Base-by-base conservation (phyloP, 2,329 filamentous ascomycete genomes). In the Truncatella angustata region DNA sequence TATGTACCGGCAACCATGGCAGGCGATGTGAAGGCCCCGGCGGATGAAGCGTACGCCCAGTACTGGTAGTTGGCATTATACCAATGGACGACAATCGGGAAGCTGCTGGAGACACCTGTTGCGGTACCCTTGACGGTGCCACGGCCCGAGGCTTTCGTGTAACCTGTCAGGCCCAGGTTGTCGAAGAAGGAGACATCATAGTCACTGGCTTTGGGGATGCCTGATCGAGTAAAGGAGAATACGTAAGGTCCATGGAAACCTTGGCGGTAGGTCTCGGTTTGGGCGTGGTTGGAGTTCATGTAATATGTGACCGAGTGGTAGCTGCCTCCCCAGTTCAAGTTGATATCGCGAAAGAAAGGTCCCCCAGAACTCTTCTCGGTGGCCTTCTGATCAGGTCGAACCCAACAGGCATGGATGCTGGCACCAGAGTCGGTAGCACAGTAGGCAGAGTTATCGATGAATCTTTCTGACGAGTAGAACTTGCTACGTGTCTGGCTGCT, bases 191-290 rank as follows among this genome's bases (percentile, higher is more conserved):
- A 76, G 1, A 76, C 76, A 58, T 85, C 79, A 54, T 75, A 67
- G 43, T 70, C 66, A 20, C 68, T 70, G 3, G 65, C 57, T 2
- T 59, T 58, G 21, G 80, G 77, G 2, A 77, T 70, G 1, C 75
- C 75, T 28, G 73, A 78, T 43, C 78, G 73, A 36, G 73, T 76
- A 64, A 85, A 84, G 6, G 70, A 64, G 63, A 85, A 75, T 0
- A 78, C 78, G 53, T 85, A 85, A 0, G 81, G 81, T 1, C 82
- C 81, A 55, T 81, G 75, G 45, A 85, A 71, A 1, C 82, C 82
- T 61, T 75, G 75, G n/a, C 82, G 72, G 66, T 68, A 81, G 14
- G 65, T 61, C 60, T 85, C 82, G 0, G 80, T 84, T 57, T 75
- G 72, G 6, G 74, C 74, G 51, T 85, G 81, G 32, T 74, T 75